phyloP scores from a whole-genome alignment of 306 rosid genomes.

The Citrullus mucosospermus region DNA sequence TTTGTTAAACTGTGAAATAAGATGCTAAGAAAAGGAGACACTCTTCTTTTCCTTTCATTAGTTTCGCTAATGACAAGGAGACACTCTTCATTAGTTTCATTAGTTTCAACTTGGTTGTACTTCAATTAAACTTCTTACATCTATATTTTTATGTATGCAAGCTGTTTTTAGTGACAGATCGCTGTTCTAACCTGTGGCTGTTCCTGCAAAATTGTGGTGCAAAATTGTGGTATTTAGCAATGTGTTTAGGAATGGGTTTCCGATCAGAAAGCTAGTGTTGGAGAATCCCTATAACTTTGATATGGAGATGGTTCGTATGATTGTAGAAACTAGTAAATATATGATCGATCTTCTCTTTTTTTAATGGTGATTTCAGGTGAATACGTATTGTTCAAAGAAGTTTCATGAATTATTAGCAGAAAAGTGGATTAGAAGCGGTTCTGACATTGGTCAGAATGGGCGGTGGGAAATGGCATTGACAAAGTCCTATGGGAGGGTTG shows the following conservation, averaged over 20 bases:
- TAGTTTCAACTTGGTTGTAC: background rate
- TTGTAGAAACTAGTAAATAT: background rate
- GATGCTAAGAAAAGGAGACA: background rate
- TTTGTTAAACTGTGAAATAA: background rate
- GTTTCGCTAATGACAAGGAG: background rate
- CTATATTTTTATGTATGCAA: background rate
- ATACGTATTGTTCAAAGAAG: background rate
- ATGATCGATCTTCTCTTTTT: background rate
- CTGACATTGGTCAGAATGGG: background rate
- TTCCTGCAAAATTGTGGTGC: background rate
- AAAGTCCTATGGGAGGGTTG: constrained; percentile 7
- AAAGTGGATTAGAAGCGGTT: background rate
- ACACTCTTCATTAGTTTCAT: background rate
- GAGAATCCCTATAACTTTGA: background rate
- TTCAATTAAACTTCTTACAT: background rate
- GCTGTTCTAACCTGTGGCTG: background rate
- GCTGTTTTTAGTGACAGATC: background rate
- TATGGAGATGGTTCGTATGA: background rate
- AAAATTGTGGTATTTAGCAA: background rate
- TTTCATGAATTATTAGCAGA: constrained; percentile 9
- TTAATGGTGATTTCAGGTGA: constrained; percentile 9
- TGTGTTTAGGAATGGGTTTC: background rate
- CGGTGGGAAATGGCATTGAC: background rate
- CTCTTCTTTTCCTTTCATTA: background rate
- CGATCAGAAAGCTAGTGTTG: background rate